Evolutionary conservation across 2,329 filamentous ascomycete genomes (phyloP).

Genomic region (Canariomyces notabilis): DNA sequence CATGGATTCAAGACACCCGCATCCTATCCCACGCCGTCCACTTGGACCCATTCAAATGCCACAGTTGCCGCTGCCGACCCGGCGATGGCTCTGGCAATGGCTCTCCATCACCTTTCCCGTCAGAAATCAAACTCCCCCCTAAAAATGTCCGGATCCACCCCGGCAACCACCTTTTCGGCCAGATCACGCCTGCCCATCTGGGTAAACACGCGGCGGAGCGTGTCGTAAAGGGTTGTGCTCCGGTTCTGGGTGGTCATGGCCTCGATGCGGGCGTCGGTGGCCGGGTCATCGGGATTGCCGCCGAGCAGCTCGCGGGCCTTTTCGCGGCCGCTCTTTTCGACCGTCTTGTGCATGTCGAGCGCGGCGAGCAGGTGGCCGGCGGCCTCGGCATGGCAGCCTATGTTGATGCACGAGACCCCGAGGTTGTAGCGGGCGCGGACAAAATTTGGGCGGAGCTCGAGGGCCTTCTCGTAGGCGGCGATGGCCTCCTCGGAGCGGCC

Average conservation of each 20-base stretch:
- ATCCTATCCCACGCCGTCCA: constrained; percentile 15
- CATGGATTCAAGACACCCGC: neutral
- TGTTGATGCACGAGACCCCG: constrained; percentile 94
- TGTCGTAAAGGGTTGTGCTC: constrained; percentile 95
- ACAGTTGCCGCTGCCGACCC: constrained; percentile 5
- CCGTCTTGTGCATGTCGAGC: constrained; percentile 90
- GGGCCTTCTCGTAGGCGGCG: constrained; percentile 87
- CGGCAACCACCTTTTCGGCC: constrained; percentile 78
- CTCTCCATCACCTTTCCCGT: constrained; percentile 21
- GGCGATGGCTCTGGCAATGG: neutral
- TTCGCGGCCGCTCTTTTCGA: constrained; percentile 78
- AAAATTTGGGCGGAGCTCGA: constrained; percentile 89
- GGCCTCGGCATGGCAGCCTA: constrained; percentile 89
- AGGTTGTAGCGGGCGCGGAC: constrained; percentile 96
- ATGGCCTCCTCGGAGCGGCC: constrained; percentile 94
- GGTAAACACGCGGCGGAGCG: constrained; percentile 86
- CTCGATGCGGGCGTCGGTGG: constrained; percentile 68
- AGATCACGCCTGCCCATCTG: constrained; percentile 90
- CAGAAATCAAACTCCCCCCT: constrained; percentile 84
- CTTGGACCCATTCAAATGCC: constrained; percentile 18
- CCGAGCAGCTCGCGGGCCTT: constrained; percentile 79
- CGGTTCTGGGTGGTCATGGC: constrained; percentile 91
- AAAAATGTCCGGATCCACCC: constrained; percentile 88
- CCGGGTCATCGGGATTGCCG: constrained; percentile 35
- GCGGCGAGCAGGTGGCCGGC: constrained; percentile 89